These are phyloP conservation scores for Pseudogymnoascus sp. DNA, from an alignment of 2,329 filamentous ascomycete species.

Conservation along the genomic window DNA sequence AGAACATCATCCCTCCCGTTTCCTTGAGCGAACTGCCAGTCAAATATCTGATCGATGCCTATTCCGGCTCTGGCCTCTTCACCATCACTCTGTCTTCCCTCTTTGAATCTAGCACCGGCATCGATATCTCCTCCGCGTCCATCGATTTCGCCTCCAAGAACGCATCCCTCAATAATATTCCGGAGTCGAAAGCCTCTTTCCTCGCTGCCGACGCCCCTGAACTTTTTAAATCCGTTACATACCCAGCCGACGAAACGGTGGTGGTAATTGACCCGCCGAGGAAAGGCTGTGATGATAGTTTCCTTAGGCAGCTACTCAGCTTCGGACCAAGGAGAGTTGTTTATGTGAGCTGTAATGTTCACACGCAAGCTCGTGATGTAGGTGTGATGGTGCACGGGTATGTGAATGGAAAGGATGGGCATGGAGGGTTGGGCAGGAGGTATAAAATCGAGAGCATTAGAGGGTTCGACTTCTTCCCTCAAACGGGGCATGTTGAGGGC, in stretches of 20 bases:
- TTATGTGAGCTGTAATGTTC: constrained; percentile 96
- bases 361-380: constrained; percentile 91
- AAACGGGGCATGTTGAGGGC: constrained; percentile 64
- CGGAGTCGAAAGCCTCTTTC: constrained; percentile 63
- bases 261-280: constrained; percentile 96
- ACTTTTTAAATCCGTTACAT: constrained; percentile 69
- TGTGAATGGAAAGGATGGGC: constrained; percentile 26
- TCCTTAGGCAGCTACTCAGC: constrained; percentile 68
- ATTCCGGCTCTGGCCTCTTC: constrained; percentile 95
- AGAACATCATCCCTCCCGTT: constrained; percentile 56
- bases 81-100: constrained; percentile 82
- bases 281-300: constrained; percentile 84
- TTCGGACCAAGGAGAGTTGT: constrained; percentile 74
- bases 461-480: constrained; percentile 96
- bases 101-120: constrained; percentile 77
- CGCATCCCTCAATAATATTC: constrained; percentile 65
- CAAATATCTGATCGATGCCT: constrained; percentile 90
- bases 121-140: constrained; percentile 75
- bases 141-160: constrained; percentile 75
- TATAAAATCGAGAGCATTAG: constrained; percentile 87
- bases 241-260: constrained; percentile 71
- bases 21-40: constrained; percentile 38
- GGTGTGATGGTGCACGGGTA: constrained; percentile 74
- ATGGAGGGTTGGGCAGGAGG: constrained; percentile 30
- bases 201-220: constrained; percentile 78